Evolutionary conservation across 371 early-diverging fungal genomes (phyloP).

Genomic region (Fennellomyces sp.): DNA sequence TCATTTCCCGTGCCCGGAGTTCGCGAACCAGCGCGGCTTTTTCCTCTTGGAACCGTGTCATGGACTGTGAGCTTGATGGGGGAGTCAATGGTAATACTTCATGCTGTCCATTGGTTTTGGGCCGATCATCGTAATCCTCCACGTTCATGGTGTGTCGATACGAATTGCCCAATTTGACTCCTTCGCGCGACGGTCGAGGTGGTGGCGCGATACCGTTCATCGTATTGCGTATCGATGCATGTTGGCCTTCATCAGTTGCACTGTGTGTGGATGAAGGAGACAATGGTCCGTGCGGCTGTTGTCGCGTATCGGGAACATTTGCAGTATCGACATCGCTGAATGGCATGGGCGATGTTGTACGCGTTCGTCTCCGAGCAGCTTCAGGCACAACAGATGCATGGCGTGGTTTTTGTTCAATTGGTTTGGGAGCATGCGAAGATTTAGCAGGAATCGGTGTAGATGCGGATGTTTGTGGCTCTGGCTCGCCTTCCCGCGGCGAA

Average conservation of each 20-base stretch:
- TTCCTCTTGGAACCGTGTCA: conserved; percentile 23
- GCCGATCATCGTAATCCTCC: conserved; percentile 12
- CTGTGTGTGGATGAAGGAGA: conserved; percentile 23
- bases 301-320: conserved; percentile 8
- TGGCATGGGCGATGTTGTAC: conserved; percentile 43
- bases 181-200: conserved; percentile 54
- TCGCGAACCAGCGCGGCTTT: conserved; percentile 38
- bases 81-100: conserved; percentile 6
- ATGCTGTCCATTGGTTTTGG: conserved; percentile 11
- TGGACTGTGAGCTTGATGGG: neutral
- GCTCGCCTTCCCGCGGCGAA: conserved; percentile 9
- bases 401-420: conserved; percentile 32
- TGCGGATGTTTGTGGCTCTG: conserved; percentile 14
- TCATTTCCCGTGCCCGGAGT: conserved; percentile 39
- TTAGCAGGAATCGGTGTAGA: conserved; percentile 19
- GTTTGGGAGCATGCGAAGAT: neutral
- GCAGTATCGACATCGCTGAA: conserved; percentile 33
- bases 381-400: conserved; percentile 51
- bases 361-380: conserved; percentile 48
- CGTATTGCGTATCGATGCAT: conserved; percentile 18
- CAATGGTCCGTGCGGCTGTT: conserved; percentile 26
- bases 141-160: conserved; percentile 25
- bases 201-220: conserved; percentile 31
- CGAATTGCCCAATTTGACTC: conserved; percentile 35
- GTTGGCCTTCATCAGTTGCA: conserved; percentile 18